These are phyloP conservation scores for Sclerotinia borealis DNA, from an alignment of 2,329 filamentous ascomycete genomes.

Conservation along the genomic window DNA sequence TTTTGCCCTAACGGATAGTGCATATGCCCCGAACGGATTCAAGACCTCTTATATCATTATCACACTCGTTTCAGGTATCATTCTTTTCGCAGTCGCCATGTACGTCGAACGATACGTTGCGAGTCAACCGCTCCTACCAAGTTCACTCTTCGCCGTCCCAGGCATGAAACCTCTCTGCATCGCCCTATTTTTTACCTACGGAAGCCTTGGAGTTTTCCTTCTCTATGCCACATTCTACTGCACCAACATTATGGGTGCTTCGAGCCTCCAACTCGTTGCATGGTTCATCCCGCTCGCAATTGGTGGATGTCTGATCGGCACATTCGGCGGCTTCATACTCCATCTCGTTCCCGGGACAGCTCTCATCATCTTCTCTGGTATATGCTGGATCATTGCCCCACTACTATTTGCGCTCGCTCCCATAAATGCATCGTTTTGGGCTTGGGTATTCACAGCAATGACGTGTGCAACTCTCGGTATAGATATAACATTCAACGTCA, in stretches of 20 bases:
- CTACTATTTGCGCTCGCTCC: slow-evolving; percentile 48
- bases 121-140: slow-evolving; percentile 59
- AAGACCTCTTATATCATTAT: slow-evolving; percentile 61
- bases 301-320: slow-evolving; percentile 54
- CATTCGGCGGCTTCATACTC: slow-evolving; percentile 50
- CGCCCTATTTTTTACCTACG: slow-evolving; percentile 59
- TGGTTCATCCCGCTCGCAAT: slow-evolving; percentile 52
- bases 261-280: slow-evolving; percentile 50
- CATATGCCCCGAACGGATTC: slow-evolving; percentile 63
- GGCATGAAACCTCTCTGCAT: slow-evolving; percentile 59
- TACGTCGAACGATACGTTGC: slow-evolving; percentile 71
- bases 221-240: slow-evolving; percentile 64
- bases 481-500: slow-evolving; percentile 67
- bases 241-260: slow-evolving; percentile 45
- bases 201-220: slow-evolving; percentile 58
- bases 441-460: slow-evolving; percentile 64
- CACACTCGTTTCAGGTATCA: slow-evolving; percentile 53
- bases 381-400: slow-evolving; percentile 42
- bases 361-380: slow-evolving; percentile 43
- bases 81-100: slow-evolving; percentile 52
- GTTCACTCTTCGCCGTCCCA: slow-evolving; percentile 59
- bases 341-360: slow-evolving; percentile 41
- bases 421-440: slow-evolving; percentile 47
- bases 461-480: slow-evolving; percentile 61
- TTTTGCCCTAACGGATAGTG: slow-evolving; percentile 66